phyloP scores from a whole-genome alignment of 129 eudicot genomes.

The Ambrosia trifida region DNA sequence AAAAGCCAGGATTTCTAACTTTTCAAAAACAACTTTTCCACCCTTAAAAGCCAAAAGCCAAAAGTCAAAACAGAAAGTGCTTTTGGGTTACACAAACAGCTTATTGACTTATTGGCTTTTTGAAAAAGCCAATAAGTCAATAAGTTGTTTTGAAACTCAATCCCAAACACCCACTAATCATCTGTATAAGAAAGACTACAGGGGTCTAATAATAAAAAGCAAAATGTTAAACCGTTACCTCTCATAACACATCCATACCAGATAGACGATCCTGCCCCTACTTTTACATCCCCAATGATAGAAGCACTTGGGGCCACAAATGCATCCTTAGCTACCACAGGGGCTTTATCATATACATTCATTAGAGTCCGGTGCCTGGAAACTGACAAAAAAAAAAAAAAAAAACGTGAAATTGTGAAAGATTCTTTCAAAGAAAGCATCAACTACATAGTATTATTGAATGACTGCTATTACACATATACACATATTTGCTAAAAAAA shows the following conservation, averaged over 20 bases:
- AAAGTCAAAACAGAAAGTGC: too few relatives aligned
- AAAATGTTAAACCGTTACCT: slow-evolving; percentile 42
- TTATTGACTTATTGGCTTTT: too few relatives aligned
- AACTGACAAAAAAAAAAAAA: slow-evolving; percentile 38
- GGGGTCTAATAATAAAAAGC: background rate
- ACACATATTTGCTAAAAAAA: too few relatives aligned
- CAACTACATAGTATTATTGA: slow-evolving; percentile 12
- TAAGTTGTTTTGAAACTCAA: too few relatives aligned
- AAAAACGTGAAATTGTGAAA: too few relatives aligned
- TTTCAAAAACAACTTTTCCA: too few relatives aligned
- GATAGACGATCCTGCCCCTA: slow-evolving; percentile 67
- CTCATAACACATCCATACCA: slow-evolving; percentile 88
- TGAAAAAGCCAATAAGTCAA: too few relatives aligned
- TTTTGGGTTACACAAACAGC: too few relatives aligned
- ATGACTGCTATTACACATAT: background rate
- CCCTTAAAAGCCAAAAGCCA: too few relatives aligned
- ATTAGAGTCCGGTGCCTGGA: slow-evolving; percentile 85
- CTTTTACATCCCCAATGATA: slow-evolving; percentile 71
- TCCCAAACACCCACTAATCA: too few relatives aligned
- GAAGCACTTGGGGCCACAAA: slow-evolving; percentile 94
- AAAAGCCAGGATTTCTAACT: too few relatives aligned
- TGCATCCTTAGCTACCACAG: slow-evolving; percentile 67
- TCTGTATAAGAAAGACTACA: too few relatives aligned
- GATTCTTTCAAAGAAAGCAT: background rate
- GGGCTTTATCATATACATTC: slow-evolving; percentile 72